Evolutionary conservation across 805 yeast species (phyloP), one percentile per base, ranked within the genome.

Genomic region (Tetrapisispora fleetii): DNA sequence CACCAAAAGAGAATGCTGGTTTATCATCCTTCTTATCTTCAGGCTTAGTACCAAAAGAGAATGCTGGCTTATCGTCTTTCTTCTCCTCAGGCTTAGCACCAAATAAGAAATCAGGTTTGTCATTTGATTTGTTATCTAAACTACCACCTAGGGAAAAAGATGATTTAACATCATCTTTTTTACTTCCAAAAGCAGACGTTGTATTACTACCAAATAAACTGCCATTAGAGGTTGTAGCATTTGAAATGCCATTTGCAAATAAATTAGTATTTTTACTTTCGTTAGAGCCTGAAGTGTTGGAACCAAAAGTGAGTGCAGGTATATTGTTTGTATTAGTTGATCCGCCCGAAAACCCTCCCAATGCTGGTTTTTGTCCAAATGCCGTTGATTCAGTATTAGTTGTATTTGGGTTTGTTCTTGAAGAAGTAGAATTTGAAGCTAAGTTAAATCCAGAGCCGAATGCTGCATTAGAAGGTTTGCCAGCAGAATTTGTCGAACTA

Each of bases 301-400:
- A 51, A 40, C 54, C 56, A 43, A 59, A 56, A 22, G 56, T 47
- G 19, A 58, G 51, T 3, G 54, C 46, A 16, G 65, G 54, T n/a
- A 45, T 48, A 1, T 48, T 6, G 9, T 38, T 38, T 4, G 42
- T 33, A 19, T 43, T 35, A 8, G 44, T 35, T 22, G 41, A 5
- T 3, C 35, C 10, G 14, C 19, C 14, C 13, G 18, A 19, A n/a
- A 24, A 40, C 27, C 30, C 19, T 14, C 43, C 35, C 16, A 40
- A 40, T 4, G 35, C 21, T 3, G 43, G 43, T 28, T 27, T 40
- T 13, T 22, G 33, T n/a, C 30, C 35, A 22, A 21, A 24, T 4
- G 28, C 14, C 6, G 21, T 17, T 2, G 40, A 13, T 16, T 44
- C 38, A 28, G 42, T 32, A 17, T 37, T 4, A 18, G 10, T 27